These are phyloP conservation scores for Nyssa sinensis DNA, from an alignment of 148 eudicot species.

Conservation along the genomic window DNA sequence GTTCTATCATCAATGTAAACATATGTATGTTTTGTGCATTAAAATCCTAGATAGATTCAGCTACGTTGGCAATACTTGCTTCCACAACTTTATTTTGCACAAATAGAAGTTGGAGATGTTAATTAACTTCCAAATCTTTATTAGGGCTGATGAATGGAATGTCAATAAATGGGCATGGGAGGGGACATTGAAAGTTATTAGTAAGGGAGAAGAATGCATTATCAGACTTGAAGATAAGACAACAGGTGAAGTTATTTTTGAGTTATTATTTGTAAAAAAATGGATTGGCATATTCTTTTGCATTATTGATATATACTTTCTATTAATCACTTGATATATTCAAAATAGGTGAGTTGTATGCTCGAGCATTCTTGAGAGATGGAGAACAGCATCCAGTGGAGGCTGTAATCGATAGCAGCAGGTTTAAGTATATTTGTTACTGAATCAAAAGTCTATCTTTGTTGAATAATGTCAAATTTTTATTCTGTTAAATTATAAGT, in stretches of 20 bases:
- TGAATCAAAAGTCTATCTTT: not conserved
- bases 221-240: slow-evolving; percentile 90
- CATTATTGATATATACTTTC: slow-evolving; percentile 10
- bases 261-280: not conserved
- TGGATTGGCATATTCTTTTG: not conserved
- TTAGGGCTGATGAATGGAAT: slow-evolving; percentile 99
- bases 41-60: not conserved
- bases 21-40: not conserved
- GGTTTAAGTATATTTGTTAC: slow-evolving; percentile 39
- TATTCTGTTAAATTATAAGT: no score
- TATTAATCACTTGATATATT: slow-evolving; percentile 4
- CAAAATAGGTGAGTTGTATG: slow-evolving; percentile 80
- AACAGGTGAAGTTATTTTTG: slow-evolving; percentile 46
- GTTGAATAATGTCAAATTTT: no score
- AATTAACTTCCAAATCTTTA: slow-evolving; percentile 15
- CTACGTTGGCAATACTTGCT: not conserved
- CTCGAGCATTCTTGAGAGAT: slow-evolving; percentile 85
- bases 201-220: slow-evolving; percentile 97
- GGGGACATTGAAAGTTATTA: slow-evolving; percentile 78
- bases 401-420: slow-evolving; percentile 96
- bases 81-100: slow-evolving; percentile 4
- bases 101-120: slow-evolving; percentile 3
- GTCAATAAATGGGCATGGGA: slow-evolving; percentile 99
- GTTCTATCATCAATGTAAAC: not conserved
- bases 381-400: slow-evolving; percentile 98